Evolutionary conservation across 495 filamentous ascomycete genomes (phyloP).

Genomic region (Podospora bellae-mahoneyi): DNA sequence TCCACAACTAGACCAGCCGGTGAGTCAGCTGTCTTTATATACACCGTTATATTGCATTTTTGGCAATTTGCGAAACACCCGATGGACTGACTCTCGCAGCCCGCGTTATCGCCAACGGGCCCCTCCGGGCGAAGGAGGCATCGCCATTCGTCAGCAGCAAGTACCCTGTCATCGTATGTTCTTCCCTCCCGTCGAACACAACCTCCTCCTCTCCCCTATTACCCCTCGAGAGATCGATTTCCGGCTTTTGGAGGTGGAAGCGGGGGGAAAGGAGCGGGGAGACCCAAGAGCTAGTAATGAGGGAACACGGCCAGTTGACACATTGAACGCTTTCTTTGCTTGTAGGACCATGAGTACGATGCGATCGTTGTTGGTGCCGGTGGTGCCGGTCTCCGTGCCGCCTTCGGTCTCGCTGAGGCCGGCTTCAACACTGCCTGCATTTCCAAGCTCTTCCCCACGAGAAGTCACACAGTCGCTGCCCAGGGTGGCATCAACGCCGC

Average conservation of each 20-base stretch:
- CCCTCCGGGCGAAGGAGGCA: conserved; percentile 87
- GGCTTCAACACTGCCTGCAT: conserved; percentile 98
- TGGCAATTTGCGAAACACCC: not conserved
- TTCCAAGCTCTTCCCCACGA: conserved; percentile 94
- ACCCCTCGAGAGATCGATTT: not conserved
- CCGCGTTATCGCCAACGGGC: conserved; percentile 76
- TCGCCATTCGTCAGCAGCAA: conserved; percentile 76
- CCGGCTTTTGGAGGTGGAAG: not conserved
- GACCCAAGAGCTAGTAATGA: not conserved
- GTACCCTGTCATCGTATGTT: conserved; percentile 87
- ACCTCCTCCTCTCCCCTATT: not conserved
- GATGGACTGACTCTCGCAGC: conserved; percentile 29
- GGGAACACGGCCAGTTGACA: conserved; percentile 28
- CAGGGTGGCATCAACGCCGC: conserved; percentile 95
- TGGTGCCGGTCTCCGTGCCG: conserved; percentile 88
- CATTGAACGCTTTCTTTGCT: not conserved
- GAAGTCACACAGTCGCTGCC: conserved; percentile 93
- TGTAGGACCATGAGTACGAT: conserved; percentile 60
- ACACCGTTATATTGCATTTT: not conserved
- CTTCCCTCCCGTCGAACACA: conserved; percentile 2
- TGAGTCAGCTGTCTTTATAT: conserved; percentile 40
- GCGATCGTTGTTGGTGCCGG: conserved; percentile 94
- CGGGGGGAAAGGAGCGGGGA: not conserved
- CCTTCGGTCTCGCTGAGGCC: conserved; percentile 94
- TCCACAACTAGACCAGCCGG: conserved; percentile 79